These are phyloP conservation scores for Scheffersomyces illinoinensis DNA, from an alignment of 1,139 yeast genomes.

Conservation along the genomic window DNA sequence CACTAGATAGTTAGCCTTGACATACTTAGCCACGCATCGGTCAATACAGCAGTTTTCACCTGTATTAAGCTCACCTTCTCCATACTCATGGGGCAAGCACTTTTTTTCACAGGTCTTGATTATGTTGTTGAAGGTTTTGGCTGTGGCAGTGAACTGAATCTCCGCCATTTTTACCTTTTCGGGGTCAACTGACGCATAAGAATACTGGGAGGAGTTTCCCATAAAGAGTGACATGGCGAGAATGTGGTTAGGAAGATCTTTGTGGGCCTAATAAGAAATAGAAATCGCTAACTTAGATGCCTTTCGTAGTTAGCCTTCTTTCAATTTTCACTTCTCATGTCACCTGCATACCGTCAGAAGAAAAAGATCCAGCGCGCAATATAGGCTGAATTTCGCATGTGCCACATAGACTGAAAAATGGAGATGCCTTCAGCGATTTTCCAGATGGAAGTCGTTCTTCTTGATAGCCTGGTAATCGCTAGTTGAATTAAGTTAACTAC, in stretches of 20 bases:
- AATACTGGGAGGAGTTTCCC: conserved; percentile 44
- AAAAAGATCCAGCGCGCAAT: not conserved
- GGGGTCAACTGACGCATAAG: conserved; percentile 54
- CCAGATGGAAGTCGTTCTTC: not conserved
- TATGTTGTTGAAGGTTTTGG: conserved; percentile 63
- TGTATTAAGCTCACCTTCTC: conserved; percentile 75
- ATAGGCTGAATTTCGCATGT: too few relatives aligned
- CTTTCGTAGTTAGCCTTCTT: not conserved
- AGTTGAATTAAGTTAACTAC: too few relatives aligned
- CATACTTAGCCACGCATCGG: conserved; percentile 75
- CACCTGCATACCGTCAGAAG: not conserved
- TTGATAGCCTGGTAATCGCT: not conserved
- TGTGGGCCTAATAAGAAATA: not conserved
- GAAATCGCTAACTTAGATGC: not conserved
- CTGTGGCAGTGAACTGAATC: conserved; percentile 74
- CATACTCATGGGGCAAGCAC: conserved; percentile 74
- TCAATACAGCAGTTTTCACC: conserved; percentile 79
- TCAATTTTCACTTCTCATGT: not conserved
- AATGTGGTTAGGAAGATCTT: not conserved
- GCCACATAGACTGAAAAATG: not conserved
- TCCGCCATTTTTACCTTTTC: conserved; percentile 70
- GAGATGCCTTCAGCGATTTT: not conserved
- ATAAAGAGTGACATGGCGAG: conserved; percentile 62
- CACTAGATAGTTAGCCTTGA: conserved; percentile 60
- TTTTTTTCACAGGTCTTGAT: conserved; percentile 60